A percentile compares a stretch with the other conserved stretches of the same genome.
Conservation (phyloP, 1,139 yeast species). For the Candida sojae region DNA sequence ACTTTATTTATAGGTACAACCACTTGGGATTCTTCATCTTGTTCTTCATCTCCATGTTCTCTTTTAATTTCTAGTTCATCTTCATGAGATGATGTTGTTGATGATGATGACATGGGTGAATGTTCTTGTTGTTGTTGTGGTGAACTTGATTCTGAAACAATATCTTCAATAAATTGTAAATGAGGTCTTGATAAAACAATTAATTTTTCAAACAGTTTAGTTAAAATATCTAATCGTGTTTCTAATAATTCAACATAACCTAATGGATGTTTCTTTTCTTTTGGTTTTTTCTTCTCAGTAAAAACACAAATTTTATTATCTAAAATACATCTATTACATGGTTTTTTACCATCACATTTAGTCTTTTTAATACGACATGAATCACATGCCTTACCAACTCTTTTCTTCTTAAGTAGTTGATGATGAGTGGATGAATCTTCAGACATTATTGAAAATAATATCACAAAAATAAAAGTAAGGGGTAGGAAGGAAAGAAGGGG, state of each 20-base stretch:
- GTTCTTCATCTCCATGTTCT: background rate
- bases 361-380: slow-evolving; percentile 75
- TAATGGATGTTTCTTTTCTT: slow-evolving; percentile 61
- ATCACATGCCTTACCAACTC: slow-evolving; percentile 84
- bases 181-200: slow-evolving; percentile 38
- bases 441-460: background rate
- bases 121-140: background rate
- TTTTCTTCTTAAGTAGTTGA: slow-evolving; percentile 48
- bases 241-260: slow-evolving; percentile 75
- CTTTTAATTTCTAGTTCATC: too few relatives aligned
- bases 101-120: background rate
- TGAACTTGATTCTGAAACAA: slow-evolving; percentile 4
- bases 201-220: slow-evolving; percentile 52
- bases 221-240: slow-evolving; percentile 62
- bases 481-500: too few relatives aligned
- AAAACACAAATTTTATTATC: slow-evolving; percentile 79
- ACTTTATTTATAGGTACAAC: slow-evolving; percentile 52
- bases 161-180: slow-evolving; percentile 25
- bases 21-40: slow-evolving; percentile 16
- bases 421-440: slow-evolving; percentile 13
- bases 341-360: slow-evolving; percentile 77
- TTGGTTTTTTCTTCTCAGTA: slow-evolving; percentile 63
- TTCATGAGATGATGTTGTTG: too few relatives aligned
- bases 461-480: too few relatives aligned
- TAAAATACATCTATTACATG: slow-evolving; percentile 66